Base-by-base conservation (phyloP, 352 stramenopile species). In the Phytophthora citrophthora region DNA sequence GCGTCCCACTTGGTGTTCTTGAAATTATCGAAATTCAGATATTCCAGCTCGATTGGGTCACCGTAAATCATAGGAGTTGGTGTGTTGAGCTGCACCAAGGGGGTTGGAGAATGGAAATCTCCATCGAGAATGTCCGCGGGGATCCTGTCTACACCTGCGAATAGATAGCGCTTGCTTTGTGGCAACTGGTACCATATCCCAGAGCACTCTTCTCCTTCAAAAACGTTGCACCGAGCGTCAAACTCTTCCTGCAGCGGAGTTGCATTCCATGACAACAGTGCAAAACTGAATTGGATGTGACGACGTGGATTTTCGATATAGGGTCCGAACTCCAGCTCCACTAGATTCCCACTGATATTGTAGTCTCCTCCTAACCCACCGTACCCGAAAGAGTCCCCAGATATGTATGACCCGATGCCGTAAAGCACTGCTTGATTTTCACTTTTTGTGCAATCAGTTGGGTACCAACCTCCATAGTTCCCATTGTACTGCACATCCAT, bases 371-470 rank as follows among this genome's bases (percentile, higher is more conserved):
- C 62, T 10, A 59, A 5, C 11, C 62, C 31, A 9, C 47, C 66
- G 26, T 56, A 55, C 6, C 44, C 27, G 44, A 74, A 86, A 11
- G 71, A 57, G 26, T 81, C 70, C 10, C 70, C 77, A 2, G 64
- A 52, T 47, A 87, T 77, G 62, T 81, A 79, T 47, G 77, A 81
- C 11, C 73, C 71, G 50, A 82, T 70, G 18, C 70, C 73, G 40
- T 77, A 83, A 1, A 83, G 13, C 10, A 87, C 61, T 6, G 62
- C 66, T 15, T 66, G 45, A 52, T 84, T 71, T 0, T 34, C 18
- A 2, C 70, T 13, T 10, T 66, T 61, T 1, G 39, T 38, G 39
- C 77, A 84, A 15, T 75, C 20, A 10, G 26, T 61, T 1, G 73
- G 75, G 52, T 63, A 82, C 48, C 72, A 87, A 3, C 67, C 67